A percentile compares a stretch with the other conserved stretches of the same genome.
These are phyloP conservation scores for Aethionema arabicum DNA, from an alignment of 345 rosid species.

Conservation along the genomic window DNA sequence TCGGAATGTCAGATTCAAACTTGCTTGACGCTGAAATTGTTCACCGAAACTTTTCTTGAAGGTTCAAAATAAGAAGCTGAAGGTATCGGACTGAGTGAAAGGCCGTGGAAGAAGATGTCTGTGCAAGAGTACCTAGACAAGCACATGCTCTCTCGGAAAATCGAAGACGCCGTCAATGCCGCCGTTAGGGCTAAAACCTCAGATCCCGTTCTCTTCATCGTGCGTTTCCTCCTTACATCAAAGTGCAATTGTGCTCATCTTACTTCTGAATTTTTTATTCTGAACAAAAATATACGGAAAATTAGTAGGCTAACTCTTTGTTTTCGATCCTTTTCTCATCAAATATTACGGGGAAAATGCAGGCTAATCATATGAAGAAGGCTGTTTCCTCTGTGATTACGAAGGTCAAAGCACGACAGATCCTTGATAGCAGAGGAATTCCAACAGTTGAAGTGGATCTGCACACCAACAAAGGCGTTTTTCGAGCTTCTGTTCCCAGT, in stretches of 20 bases:
- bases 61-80: constrained; percentile 12
- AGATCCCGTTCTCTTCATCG: constrained; percentile 97
- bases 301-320: background rate
- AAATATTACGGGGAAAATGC: constrained; percentile 15
- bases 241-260: constrained; percentile 2
- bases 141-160: constrained; percentile 89
- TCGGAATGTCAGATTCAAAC: constrained; percentile 31
- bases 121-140: constrained; percentile 93
- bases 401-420: constrained; percentile 81
- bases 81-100: background rate
- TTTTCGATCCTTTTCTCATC: background rate
- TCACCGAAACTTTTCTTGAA: constrained; percentile 18
- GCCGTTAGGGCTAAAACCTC: constrained; percentile 90
- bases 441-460: constrained; percentile 96
- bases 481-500: constrained; percentile 83
- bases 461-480: constrained; percentile 81
- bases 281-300: background rate
- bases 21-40: constrained; percentile 20
- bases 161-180: constrained; percentile 99
- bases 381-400: constrained; percentile 82
- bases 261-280: background rate
- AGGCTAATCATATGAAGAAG: constrained; percentile 97
- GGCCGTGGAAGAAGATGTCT: constrained; percentile 55
- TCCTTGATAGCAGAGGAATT: constrained; percentile 92
- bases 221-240: constrained; percentile 27